Percentiles rank a stretch among this genome's conserved stretches.
These are phyloP conservation scores for Fusarium penzigii DNA, from an alignment of 2,329 filamentous ascomycete genomes.

Conservation along the genomic window DNA sequence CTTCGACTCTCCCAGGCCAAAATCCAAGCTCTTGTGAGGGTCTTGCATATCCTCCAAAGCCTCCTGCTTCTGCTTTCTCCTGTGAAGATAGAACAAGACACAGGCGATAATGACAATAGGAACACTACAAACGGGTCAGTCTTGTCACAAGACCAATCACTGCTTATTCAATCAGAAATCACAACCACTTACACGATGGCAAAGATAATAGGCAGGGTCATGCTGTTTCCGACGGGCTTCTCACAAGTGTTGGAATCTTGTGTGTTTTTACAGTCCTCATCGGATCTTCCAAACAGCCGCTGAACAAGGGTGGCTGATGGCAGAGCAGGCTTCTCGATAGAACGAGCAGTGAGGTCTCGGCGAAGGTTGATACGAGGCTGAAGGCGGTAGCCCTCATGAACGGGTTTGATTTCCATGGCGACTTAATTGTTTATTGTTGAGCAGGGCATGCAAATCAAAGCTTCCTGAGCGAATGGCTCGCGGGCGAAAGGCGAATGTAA, in stretches of 20 bases:
- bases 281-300: constrained; percentile 20
- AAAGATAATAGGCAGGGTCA: constrained; percentile 67
- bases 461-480: constrained; percentile 11
- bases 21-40: constrained; percentile 89
- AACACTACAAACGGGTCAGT: constrained; percentile 56
- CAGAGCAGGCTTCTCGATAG: constrained; percentile 5
- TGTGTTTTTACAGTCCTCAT: constrained; percentile 21
- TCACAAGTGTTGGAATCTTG: constrained; percentile 51
- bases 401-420: constrained; percentile 22
- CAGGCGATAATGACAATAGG: constrained; percentile 68
- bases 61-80: constrained; percentile 72
- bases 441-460: constrained; percentile 11
- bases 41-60: constrained; percentile 79
- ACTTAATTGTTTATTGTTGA: constrained; percentile 2
- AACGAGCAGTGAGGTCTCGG: constrained; percentile 11
- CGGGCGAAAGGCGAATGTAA: constrained; percentile 2
- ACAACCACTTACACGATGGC: constrained; percentile 63
- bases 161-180: constrained; percentile 1
- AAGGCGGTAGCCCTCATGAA: constrained; percentile 24
- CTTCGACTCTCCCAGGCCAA: constrained; percentile 66
- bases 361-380: constrained; percentile 29
- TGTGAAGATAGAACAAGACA: constrained; percentile 75
- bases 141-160: constrained; percentile 1
- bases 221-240: constrained; percentile 55
- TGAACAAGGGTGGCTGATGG: constrained; percentile 15